A percentile compares a stretch with the other conserved stretches of the same genome.
phyloP scores from a whole-genome alignment of 140 eudicot species.

The Senecio squalidus region DNA sequence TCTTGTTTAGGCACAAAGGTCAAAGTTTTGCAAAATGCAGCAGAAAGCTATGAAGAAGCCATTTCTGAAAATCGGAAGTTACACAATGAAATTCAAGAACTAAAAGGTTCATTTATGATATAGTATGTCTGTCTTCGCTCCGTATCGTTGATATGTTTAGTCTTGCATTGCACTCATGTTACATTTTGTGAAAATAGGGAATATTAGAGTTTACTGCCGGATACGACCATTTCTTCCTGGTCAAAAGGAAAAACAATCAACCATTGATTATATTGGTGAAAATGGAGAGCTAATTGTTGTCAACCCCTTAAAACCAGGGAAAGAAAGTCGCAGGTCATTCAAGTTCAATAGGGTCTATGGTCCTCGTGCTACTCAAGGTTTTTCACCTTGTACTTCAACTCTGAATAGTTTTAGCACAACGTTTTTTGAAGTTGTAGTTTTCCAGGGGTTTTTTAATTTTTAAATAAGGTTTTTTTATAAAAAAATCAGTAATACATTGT shows the following conservation, averaged over 20 bases:
- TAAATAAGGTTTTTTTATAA: not conserved
- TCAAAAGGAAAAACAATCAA: slow-evolving; percentile 58
- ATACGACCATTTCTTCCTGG: slow-evolving; percentile 85
- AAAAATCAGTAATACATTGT: not conserved
- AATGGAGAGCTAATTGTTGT: slow-evolving; percentile 68
- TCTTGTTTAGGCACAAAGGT: slow-evolving; percentile 47
- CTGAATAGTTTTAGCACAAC: too few relatives aligned
- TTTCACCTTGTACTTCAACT: slow-evolving; percentile 7
- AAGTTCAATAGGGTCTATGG: slow-evolving; percentile 93
- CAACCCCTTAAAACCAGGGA: slow-evolving; percentile 81
- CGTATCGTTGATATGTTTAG: not conserved
- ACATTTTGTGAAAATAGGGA: slow-evolving; percentile 58
- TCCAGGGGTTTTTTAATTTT: too few relatives aligned
- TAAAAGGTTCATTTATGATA: slow-evolving; percentile 57
- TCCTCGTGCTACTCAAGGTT: slow-evolving; percentile 88
- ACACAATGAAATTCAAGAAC: slow-evolving; percentile 88
- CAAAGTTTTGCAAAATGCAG: slow-evolving; percentile 52
- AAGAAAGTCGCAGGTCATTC: slow-evolving; percentile 68
- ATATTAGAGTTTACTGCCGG: slow-evolving; percentile 92
- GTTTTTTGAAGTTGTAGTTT: too few relatives aligned
- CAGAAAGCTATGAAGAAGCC: slow-evolving; percentile 50
- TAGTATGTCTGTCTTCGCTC: not conserved
- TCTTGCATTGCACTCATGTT: slow-evolving; percentile 14
- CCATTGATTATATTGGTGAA: slow-evolving; percentile 65
- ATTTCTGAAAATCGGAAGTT: slow-evolving; percentile 75